Base-by-base conservation (phyloP, 371 early-diverging fungal genomes). In the Vairimorpha necatrix region DNA sequence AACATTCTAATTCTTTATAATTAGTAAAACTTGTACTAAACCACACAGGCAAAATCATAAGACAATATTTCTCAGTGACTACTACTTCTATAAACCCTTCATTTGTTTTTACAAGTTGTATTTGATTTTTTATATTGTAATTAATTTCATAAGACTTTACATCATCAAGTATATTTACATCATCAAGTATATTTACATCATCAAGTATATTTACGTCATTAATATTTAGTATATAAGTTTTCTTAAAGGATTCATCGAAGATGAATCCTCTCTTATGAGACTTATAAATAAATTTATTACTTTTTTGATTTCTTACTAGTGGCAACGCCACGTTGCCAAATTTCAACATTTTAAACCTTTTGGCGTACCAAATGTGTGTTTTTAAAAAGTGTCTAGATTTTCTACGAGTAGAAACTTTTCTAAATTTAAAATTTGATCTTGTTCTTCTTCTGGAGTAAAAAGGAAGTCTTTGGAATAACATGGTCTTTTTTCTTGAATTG, bases 301-400 rank as follows among this genome's bases (percentile, higher is more conserved):
- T 72, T 54, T 83, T 83, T 20, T 69, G 20, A 32, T 65, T 32
- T 46, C 80, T 39, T 30, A 56, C 34, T 0, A 74, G 30, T n/a
- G 83, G 83, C 9, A 83, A 39, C 9, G 32, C 30, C 4, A 58
- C 32, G 1, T 47, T 42, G n/a, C 50, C 56, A 0, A 78, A 2
- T 58, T 80, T 78, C 1, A 83, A 18, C 80, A 80, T 80, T 47
- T 67, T 69, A 72, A 83, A 83, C 24, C 83, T 48, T 53, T 83
- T 83, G n/a, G 83, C 80, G 76, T 69, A 80, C 67, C 67, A 83
- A 20, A 66, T 46, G 60, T 82, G 82, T 60, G 78, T 70, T 71
- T 65, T 69, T 50, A 82, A 38, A 13, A 56, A 32, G 65, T 75
- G 72, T 30, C 75, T 65, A 11, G 76, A 56, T 58, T 74, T 71